phyloP scores from a whole-genome alignment of 2,329 filamentous ascomycete genomes.

The Aspergillus luchuensis region DNA sequence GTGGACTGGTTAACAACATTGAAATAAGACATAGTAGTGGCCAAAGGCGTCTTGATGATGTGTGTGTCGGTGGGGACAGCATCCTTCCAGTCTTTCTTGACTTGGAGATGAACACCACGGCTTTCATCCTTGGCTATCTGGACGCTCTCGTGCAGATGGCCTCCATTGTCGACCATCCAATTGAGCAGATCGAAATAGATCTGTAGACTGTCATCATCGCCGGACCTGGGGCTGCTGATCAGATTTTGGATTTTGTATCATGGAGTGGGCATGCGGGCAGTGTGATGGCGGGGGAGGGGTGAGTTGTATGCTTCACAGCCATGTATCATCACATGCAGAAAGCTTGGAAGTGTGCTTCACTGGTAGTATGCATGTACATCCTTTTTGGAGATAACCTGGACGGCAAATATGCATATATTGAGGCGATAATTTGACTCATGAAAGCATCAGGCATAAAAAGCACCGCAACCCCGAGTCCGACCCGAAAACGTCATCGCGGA shows the following conservation, averaged over 20 bases:
- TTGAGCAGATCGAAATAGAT: slow-evolving; percentile 33
- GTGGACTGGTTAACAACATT: slow-evolving; percentile 34
- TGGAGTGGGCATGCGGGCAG: not conserved
- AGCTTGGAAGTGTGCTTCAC: not conserved
- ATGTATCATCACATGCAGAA: not conserved
- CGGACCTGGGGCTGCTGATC: not conserved
- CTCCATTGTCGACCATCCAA: slow-evolving; percentile 37
- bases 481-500: not conserved
- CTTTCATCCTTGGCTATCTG: slow-evolving; percentile 36
- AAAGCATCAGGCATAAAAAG: not conserved
- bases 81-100: slow-evolving; percentile 29
- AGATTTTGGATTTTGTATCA: not conserved
- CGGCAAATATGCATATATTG: not conserved
- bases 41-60: slow-evolving; percentile 39
- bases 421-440: not conserved
- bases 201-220: slow-evolving; percentile 16
- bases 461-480: not conserved
- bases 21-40: slow-evolving; percentile 41
- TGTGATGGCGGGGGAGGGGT: not conserved
- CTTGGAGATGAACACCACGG: slow-evolving; percentile 41
- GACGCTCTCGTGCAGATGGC: slow-evolving; percentile 35
- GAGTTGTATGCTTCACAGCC: not conserved
- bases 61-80: slow-evolving; percentile 33
- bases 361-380: not conserved
- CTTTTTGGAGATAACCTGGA: not conserved